Base-by-base conservation (phyloP, 139 green algal species). In the Auxenochlorella protothecoides region DNA sequence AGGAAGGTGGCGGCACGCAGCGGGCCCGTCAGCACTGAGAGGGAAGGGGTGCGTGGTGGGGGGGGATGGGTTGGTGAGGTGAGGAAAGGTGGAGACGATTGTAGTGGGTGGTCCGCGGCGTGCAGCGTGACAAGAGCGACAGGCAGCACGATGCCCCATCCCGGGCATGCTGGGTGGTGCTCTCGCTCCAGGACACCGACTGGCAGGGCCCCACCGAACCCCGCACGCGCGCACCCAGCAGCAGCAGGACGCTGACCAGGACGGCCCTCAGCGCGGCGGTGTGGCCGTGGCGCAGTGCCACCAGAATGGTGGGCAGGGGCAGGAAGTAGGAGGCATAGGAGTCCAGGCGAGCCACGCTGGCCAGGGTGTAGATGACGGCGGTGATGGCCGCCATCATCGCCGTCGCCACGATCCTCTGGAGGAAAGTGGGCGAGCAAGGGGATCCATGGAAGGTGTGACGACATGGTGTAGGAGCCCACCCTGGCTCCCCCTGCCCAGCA, bases 341-440 rank as follows among this genome's bases (percentile, higher is more conserved):
- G 52, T 94, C 85, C 59, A 96, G 76, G 70, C 70, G 88, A 3
- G 96, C 76, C 27, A 92, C 76, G 27, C 79, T 89, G 27, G 87
- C 84, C 54, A 96, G 60, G 2, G 89, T 83, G 75, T 90, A 95
- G 2, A 81, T 80, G 55, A 96, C 72, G 0, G 87, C 91, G 0
- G 81, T 80, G 16, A 96, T 85, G 2, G 91, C 86, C 6, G 91
- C 89, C 61, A 96, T 77, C 91, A 96, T 96, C n/a, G 91, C 85
- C 12, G 90, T 93, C 70, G 95, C 91, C n/a, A 96, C 89, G 8
- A 94, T 69, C 3, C 78, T 72, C 59, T 52, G 51, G 57, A n/a
- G 4, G 55, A 15, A 3, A 62, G 53, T 3, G 52, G 7, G 65
- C 11, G 2, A 52, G 4, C 2, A 52, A 5, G 6, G 6, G 3